Evolutionary conservation across 495 filamentous ascomycete genomes (phyloP).

Genomic region (Jackrogersella multiformis): DNA sequence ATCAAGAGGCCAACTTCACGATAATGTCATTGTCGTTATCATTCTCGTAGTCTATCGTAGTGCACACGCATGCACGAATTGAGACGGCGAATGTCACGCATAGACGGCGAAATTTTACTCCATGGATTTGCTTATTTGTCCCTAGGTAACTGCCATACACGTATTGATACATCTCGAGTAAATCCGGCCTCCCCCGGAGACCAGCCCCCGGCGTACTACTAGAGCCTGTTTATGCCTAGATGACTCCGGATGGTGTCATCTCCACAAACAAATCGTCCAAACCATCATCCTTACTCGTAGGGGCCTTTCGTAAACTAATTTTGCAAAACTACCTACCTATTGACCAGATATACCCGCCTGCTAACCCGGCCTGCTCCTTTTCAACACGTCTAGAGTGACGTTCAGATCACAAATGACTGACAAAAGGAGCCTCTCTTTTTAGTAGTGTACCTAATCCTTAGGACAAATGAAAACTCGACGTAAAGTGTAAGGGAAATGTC

Average conservation of each 20-base stretch:
- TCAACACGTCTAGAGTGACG: background rate
- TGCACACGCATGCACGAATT: background rate
- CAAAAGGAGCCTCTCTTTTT: background rate
- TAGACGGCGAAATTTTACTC: conserved; percentile 1
- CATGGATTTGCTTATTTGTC: conserved; percentile 16
- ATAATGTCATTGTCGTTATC: no score
- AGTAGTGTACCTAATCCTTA: background rate
- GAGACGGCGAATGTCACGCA: background rate
- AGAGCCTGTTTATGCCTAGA: background rate
- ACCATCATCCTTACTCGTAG: conserved; percentile 13
- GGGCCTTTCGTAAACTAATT: conserved; percentile 10
- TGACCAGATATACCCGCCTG: background rate
- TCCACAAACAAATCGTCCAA: conserved; percentile 18
- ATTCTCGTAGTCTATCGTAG: no score
- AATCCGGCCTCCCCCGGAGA: background rate
- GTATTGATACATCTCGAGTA: conserved; percentile 35
- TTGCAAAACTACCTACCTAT: background rate
- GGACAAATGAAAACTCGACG: conserved; percentile 7
- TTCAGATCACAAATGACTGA: background rate
- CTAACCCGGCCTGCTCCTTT: background rate
- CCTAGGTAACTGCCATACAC: conserved; percentile 28
- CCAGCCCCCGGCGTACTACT: conserved; percentile 4
- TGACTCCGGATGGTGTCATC: background rate
- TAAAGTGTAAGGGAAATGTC: conserved; percentile 24
- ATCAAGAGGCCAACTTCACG: no score